phyloP scores from a whole-genome alignment of 139 green algal genomes.

The Raphidocelis subcapitata region DNA sequence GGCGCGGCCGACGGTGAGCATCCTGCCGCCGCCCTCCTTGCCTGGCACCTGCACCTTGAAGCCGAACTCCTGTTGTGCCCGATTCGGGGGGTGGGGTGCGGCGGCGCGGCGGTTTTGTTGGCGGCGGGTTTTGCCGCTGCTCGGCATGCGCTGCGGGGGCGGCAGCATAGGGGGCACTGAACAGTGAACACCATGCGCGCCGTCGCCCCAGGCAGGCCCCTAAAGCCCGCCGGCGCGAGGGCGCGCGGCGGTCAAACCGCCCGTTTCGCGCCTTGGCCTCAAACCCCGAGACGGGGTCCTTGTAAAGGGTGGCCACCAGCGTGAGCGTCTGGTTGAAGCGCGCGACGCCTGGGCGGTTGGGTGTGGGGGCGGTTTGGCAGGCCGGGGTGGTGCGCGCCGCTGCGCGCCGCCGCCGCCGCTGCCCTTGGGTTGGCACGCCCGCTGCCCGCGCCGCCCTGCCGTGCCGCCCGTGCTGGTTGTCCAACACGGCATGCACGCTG shows the following conservation, averaged over 20 bases:
- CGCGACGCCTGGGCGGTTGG: conserved; percentile 45
- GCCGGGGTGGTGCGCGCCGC: background rate
- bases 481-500: too few species aligned
- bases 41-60: conserved; percentile 55
- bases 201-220: too few species aligned
- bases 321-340: conserved; percentile 55
- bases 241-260: background rate
- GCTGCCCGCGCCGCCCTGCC: background rate
- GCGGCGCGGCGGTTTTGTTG: background rate
- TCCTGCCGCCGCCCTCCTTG: conserved; percentile 17
- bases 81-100: background rate
- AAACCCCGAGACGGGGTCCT: conserved; percentile 33
- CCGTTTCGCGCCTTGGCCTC: conserved; percentile 57
- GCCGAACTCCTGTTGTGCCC: conserved; percentile 44
- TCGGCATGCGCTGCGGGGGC: background rate
- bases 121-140: background rate
- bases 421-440: background rate
- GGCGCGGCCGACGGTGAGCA: conserved; percentile 46
- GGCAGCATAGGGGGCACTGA: background rate
- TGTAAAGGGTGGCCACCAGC: conserved; percentile 57
- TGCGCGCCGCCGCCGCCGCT: background rate
- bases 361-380: background rate
- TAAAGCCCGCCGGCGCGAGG: too few species aligned
- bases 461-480: too few species aligned
- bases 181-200: too few species aligned